phyloP scores from a whole-genome alignment of 306 rosid genomes.

The Lathyrus sativus region DNA sequence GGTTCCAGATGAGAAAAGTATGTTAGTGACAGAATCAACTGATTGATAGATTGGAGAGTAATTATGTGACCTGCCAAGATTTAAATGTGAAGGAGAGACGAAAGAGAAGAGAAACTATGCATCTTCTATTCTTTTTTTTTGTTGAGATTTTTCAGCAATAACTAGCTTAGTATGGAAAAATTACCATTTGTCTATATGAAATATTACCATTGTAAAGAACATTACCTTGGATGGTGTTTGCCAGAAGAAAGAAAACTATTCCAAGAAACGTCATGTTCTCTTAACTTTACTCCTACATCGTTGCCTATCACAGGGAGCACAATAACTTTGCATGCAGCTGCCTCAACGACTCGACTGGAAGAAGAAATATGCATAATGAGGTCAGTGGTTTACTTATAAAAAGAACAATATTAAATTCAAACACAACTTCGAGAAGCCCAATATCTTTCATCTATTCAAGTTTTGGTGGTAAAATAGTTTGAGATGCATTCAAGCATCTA shows the following conservation, averaged over 20 bases:
- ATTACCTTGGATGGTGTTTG: slow-evolving; percentile 53
- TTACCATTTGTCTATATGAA: background rate
- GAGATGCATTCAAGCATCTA: slow-evolving; percentile 16
- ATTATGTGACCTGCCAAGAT: slow-evolving; percentile 59
- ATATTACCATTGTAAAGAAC: background rate
- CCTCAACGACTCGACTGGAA: slow-evolving; percentile 76
- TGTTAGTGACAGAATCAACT: slow-evolving; percentile 65
- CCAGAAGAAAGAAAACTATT: slow-evolving; percentile 62
- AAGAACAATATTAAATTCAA: slow-evolving; percentile 12
- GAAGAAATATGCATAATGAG: slow-evolving; percentile 35
- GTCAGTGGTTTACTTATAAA: slow-evolving; percentile 4
- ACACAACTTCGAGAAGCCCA: slow-evolving; percentile 10
- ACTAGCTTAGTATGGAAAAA: slow-evolving; percentile 16
- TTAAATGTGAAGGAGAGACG: slow-evolving; percentile 32
- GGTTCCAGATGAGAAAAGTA: slow-evolving; percentile 96
- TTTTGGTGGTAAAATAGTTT: slow-evolving; percentile 18
- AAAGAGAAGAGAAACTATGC: slow-evolving; percentile 24
- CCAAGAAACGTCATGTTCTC: slow-evolving; percentile 74
- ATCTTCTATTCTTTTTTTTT: slow-evolving; percentile 13
- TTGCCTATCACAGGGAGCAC: slow-evolving; percentile 76
- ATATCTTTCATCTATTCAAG: slow-evolving; percentile 17
- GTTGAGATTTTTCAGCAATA: background rate
- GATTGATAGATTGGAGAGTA: slow-evolving; percentile 66
- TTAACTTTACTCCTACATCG: slow-evolving; percentile 51
- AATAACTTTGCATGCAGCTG: slow-evolving; percentile 61